These are phyloP conservation scores for Aphanomyces astaci DNA, from an alignment of 352 stramenopile genomes.

Conservation along the genomic window DNA sequence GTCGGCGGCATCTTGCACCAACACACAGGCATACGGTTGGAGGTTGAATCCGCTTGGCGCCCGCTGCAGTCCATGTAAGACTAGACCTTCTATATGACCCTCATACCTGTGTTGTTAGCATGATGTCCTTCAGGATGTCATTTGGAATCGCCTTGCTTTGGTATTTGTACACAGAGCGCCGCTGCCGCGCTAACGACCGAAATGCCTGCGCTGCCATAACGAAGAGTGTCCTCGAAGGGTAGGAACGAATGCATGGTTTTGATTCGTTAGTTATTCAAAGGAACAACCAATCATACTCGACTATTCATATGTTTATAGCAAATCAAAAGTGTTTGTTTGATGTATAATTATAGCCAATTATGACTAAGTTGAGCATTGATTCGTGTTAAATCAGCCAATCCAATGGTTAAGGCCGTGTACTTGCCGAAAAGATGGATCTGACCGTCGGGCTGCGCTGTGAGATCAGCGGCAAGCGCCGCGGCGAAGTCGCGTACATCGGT, in stretches of 20 bases:
- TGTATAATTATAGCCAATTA: no score
- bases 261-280: not conserved
- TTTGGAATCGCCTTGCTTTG: conserved; percentile 2
- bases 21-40: conserved; percentile 66
- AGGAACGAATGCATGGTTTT: not conserved
- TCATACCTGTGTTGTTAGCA: conserved; percentile 11
- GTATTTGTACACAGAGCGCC: conserved; percentile 5
- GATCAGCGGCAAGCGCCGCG: conserved; percentile 40
- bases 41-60: conserved; percentile 76
- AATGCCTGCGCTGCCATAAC: conserved; percentile 5
- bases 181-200: conserved; percentile 17
- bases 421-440: not conserved
- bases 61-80: conserved; percentile 30
- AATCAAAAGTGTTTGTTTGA: no score
- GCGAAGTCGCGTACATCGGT: conserved; percentile 59
- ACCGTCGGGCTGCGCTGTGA: conserved; percentile 8
- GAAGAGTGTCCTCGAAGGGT: not conserved
- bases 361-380: no score
- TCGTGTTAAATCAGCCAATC: no score
- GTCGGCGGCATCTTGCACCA: conserved; percentile 61
- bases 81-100: no score
- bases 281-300: conserved; percentile 1
- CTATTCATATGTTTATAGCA: no score
- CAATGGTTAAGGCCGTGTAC: no score
- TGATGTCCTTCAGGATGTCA: conserved; percentile 14